A percentile compares a stretch with the other conserved stretches of the same genome.
These are phyloP conservation scores for Thalassiosira delicatula DNA, from an alignment of 352 stramenopile genomes.

Conservation along the genomic window DNA sequence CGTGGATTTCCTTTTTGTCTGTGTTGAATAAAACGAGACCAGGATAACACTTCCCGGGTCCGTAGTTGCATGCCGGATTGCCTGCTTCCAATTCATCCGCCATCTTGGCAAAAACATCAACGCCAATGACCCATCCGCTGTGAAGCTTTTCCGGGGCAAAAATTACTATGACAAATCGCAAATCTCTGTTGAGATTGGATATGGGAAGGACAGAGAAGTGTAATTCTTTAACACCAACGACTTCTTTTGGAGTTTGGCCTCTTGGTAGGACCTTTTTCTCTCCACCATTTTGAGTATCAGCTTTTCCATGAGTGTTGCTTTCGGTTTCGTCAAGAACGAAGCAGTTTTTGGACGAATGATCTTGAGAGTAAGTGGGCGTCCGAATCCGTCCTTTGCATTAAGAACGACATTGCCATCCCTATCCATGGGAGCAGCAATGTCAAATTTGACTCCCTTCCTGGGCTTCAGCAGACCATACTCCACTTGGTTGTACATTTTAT, in stretches of 20 bases:
- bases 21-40: background rate
- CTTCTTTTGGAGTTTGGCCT: constrained; percentile 19
- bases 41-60: constrained; percentile 20
- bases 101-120: constrained; percentile 41
- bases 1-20: constrained; percentile 1
- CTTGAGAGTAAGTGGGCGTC: constrained; percentile 21
- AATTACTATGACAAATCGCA: constrained; percentile 33
- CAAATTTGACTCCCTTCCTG: constrained; percentile 25
- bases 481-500: constrained; percentile 35
- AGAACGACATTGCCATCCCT: constrained; percentile 29
- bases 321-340: constrained; percentile 47
- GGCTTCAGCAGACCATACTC: constrained; percentile 24
- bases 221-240: constrained; percentile 30
- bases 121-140: constrained; percentile 14
- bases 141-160: constrained; percentile 26
- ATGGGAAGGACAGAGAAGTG: constrained; percentile 41
- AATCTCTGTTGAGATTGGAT: constrained; percentile 14
- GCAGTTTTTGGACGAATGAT: constrained; percentile 23
- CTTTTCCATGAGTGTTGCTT: constrained; percentile 29
- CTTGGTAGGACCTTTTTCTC: constrained; percentile 29
- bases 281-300: constrained; percentile 40
- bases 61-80: constrained; percentile 1
- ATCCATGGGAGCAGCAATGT: constrained; percentile 27
- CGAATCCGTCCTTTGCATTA: constrained; percentile 33
- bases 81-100: constrained; percentile 1